Conservation (phyloP, 768 basidiomycete genomes). For the Daedaleopsis sinensis region DNA sequence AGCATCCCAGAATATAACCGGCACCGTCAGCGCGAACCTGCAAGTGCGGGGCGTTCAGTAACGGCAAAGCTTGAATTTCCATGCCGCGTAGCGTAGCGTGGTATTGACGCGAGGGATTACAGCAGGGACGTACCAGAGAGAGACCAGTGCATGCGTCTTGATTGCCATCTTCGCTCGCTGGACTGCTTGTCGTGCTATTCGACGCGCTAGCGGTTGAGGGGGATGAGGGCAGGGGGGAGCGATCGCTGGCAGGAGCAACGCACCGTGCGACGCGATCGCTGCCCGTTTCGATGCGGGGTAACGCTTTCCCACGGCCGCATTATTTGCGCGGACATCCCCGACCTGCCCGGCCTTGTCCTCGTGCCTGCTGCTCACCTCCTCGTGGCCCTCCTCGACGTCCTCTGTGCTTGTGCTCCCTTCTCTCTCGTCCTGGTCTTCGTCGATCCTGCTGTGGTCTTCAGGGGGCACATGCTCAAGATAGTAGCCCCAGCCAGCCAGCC, state of each 20-base stretch:
- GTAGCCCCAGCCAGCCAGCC: conserved; percentile 17
- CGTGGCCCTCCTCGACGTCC: neutral
- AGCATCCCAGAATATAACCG: conserved; percentile 78
- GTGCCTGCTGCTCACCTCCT: neutral
- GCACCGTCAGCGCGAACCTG: conserved; percentile 66
- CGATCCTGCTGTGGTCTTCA: conserved; percentile 4
- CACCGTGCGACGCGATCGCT: conserved; percentile 20
- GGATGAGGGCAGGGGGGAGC: conserved; percentile 7
- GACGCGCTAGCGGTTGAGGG: conserved; percentile 2
- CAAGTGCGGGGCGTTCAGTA: too few relatives aligned
- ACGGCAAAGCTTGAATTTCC: too few relatives aligned
- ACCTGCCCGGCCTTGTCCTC: neutral
- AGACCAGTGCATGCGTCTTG: conserved; percentile 29
- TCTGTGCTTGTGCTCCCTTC: neutral
- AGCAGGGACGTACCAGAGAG: conserved; percentile 29
- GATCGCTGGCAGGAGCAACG: neutral
- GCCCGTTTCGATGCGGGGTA: neutral
- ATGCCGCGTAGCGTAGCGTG: neutral
- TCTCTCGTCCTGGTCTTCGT: neutral
- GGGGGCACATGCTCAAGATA: conserved; percentile 19
- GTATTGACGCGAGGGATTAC: neutral
- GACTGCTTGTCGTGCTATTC: conserved; percentile 6
- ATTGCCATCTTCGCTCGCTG: conserved; percentile 23
- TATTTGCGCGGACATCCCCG: neutral
- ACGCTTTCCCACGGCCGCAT: neutral